Evolutionary conservation across 495 filamentous ascomycete genomes (phyloP).

Genomic region (Penicillium egyptiacum): DNA sequence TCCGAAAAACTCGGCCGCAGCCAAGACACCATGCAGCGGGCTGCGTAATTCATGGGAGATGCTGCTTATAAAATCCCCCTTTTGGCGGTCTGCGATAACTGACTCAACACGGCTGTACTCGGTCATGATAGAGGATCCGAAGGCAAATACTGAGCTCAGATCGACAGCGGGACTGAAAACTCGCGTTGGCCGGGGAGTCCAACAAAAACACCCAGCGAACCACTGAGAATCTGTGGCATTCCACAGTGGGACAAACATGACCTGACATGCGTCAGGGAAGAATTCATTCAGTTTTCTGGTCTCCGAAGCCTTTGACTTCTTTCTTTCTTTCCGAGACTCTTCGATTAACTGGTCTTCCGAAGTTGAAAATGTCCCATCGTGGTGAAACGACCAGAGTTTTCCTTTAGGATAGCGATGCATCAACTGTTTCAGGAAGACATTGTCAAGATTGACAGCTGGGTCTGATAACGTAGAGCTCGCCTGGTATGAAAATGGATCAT

Average conservation of each 20-base stretch:
- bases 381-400: conserved; percentile 57
- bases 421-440: conserved; percentile 42
- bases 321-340: conserved; percentile 18
- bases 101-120: conserved; percentile 58
- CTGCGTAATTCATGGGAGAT: conserved; percentile 73
- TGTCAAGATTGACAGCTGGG: conserved; percentile 24
- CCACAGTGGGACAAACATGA: conserved; percentile 55
- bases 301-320: conserved; percentile 29
- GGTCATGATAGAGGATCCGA: conserved; percentile 66
- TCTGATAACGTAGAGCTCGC: conserved; percentile 1
- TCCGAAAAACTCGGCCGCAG: conserved; percentile 57
- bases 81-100: conserved; percentile 45
- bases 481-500: conserved; percentile 17
- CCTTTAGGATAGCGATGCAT: conserved; percentile 55
- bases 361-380: conserved; percentile 26
- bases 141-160: conserved; percentile 55
- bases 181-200: conserved; percentile 41
- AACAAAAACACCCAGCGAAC: conserved; percentile 60
- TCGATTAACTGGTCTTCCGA: conserved; percentile 20
- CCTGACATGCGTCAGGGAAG: conserved; percentile 29
- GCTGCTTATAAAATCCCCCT: conserved; percentile 69
- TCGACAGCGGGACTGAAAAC: conserved; percentile 47
- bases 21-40: conserved; percentile 68
- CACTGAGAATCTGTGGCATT: conserved; percentile 58
- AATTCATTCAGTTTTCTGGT: conserved; percentile 14